These are phyloP conservation scores for Dendrobium chrysotoxum DNA, from an alignment of 106 monocot species.

Conservation along the genomic window DNA sequence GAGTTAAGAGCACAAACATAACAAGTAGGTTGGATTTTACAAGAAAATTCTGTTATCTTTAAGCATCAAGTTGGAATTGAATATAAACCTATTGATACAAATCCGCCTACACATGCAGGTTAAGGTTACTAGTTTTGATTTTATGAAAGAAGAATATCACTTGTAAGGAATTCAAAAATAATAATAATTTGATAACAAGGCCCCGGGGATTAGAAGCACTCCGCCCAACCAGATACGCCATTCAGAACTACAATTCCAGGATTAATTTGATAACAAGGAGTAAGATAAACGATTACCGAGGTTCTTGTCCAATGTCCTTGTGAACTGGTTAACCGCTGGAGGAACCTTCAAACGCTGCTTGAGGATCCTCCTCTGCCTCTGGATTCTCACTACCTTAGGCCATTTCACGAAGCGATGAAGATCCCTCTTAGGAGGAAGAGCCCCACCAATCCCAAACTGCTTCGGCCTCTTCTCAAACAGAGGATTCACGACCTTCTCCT, in stretches of 20 bases:
- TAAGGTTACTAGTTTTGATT: too few species aligned
- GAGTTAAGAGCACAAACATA: too few species aligned
- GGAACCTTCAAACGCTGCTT: constrained; percentile 68
- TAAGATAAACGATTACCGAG: not conserved
- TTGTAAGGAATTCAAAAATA: too few species aligned
- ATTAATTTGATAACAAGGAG: not conserved
- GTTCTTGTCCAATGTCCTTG: constrained; percentile 5
- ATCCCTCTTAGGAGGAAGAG: constrained; percentile 60
- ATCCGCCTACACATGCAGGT: too few species aligned
- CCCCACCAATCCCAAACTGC: constrained; percentile 61
- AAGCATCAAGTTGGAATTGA: too few species aligned
- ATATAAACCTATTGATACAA: too few species aligned
- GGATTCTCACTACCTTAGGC: constrained; percentile 60
- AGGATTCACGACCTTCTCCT: constrained; percentile 57
- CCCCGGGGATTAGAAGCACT: not conserved
- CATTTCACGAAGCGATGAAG: constrained; percentile 57
- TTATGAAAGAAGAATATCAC: too few species aligned
- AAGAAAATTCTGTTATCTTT: too few species aligned
- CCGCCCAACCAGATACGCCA: not conserved
- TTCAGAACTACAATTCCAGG: not conserved
- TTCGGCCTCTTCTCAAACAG: constrained; percentile 60
- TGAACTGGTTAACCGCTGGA: constrained; percentile 43
- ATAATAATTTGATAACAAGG: too few species aligned
- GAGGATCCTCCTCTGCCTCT: constrained; percentile 63
- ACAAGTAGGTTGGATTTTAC: too few species aligned